Percentiles rank a stretch among this genome's conserved stretches.
Evolutionary conservation across 2,329 filamentous ascomycete species (phyloP).

Genomic region (Ophiocordyceps camponoti-leonardi): DNA sequence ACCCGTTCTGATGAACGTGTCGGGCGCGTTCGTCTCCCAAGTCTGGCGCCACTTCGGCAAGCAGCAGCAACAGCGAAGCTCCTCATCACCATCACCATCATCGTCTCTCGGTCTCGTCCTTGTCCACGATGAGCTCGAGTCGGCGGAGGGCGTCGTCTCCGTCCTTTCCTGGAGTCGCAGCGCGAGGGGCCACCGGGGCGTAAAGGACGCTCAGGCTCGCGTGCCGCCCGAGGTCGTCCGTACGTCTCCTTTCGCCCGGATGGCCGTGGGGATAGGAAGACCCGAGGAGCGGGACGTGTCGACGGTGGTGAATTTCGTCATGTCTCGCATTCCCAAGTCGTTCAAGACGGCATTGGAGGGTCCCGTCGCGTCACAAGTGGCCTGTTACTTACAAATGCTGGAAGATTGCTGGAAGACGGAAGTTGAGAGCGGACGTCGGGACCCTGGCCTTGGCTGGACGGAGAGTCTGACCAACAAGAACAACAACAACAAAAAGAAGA

Average conservation of each 20-base stretch:
- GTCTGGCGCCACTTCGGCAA: constrained; percentile 44
- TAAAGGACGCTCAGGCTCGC: constrained; percentile 45
- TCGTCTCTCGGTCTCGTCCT: constrained; percentile 47
- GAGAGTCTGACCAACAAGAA: neutral
- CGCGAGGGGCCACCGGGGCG: constrained; percentile 55
- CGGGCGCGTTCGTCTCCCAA: constrained; percentile 50
- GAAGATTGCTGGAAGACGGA: constrained; percentile 14
- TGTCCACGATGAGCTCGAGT: constrained; percentile 79
- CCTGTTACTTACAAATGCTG: constrained; percentile 17
- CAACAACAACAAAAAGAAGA: too few species aligned
- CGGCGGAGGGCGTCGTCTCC: constrained; percentile 47
- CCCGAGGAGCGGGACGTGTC: constrained; percentile 49
- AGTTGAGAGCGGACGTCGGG: neutral
- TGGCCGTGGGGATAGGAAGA: constrained; percentile 78
- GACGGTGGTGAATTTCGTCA: constrained; percentile 61
- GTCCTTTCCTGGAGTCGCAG: constrained; percentile 46
- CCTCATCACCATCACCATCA: too few species aligned
- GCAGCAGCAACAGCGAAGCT: constrained; percentile 11
- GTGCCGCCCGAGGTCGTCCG: constrained; percentile 25
- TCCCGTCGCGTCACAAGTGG: constrained; percentile 32
- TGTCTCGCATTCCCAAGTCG: constrained; percentile 42
- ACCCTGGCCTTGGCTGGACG: neutral
- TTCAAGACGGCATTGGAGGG: constrained; percentile 35
- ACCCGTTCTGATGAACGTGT: constrained; percentile 68
- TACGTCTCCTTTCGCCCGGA: constrained; percentile 31